Base-by-base conservation (phyloP, 257 asterid genomes). In the Marsdenia floribunda region DNA sequence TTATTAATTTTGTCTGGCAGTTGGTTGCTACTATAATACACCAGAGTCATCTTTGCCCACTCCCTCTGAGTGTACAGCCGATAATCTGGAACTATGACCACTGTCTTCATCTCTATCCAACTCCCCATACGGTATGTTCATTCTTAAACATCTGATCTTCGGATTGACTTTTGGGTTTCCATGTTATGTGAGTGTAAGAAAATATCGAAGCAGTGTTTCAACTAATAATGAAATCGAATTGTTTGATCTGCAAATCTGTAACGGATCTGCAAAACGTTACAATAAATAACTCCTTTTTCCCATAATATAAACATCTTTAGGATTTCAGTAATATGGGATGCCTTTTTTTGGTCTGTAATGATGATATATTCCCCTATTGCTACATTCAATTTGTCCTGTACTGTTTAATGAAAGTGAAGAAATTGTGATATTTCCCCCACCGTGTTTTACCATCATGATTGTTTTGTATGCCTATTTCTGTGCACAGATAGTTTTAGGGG, bases 11-110 rank as follows among this genome's bases (percentile, higher is more conserved):
- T 19, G 7, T 53, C 54, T 55, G 11, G 84, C 97, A 92, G 98
- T 97, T 95, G 83, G 96, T 90, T 61, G 98, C 98, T 68, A 95
- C 99, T 46, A 87, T 95, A 74, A 80, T 89, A 68, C 99, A 95
- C 82, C 99, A 95, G 85, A 95, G 97, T 75, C 98, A 95, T 83
- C 96, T 95, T 29, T 95, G 99, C 76, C 99, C 98, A 64, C 89
- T 92, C 75, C 98, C 99, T 47, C 83, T 95, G 89, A 89, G 86
- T 22, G 79, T 88, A 42, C 99, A 95, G 70, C 97, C 99, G 57
- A 86, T 92, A 76, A 86, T 95, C 78, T 92, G 99, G 99, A 92
- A 89, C 85, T 89, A 81, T 70, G 99, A 95, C 83, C 98, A 95
- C 74, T 80, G 96, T 79, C 98, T 95, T 79, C 96, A 95, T 83